Evolutionary conservation across 805 yeast species (phyloP).

Genomic region (Priceomyces medius): DNA sequence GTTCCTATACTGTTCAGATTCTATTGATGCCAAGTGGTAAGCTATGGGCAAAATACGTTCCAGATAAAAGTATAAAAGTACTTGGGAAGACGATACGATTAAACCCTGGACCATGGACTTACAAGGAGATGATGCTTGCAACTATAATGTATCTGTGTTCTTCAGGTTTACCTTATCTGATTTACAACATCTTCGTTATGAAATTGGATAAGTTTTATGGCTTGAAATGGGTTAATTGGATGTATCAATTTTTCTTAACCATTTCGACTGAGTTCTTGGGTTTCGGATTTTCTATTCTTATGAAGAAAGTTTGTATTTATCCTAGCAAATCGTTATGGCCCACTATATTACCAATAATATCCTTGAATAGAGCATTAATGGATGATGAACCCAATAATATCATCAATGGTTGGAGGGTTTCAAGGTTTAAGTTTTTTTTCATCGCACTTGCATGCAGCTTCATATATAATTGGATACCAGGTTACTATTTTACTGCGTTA

Average conservation of each 20-base stretch:
- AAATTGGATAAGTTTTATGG: constrained; percentile 43
- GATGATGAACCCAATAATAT: constrained; percentile 19
- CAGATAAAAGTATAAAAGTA: constrained; percentile 21
- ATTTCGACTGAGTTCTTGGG: constrained; percentile 63
- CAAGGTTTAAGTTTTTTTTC: constrained; percentile 40
- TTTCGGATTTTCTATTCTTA: constrained; percentile 63
- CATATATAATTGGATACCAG: constrained; percentile 43
- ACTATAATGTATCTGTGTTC: constrained; percentile 45
- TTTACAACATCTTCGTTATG: constrained; percentile 44
- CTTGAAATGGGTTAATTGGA: constrained; percentile 44
- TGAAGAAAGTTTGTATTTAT: constrained; percentile 53
- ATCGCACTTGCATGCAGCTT: constrained; percentile 33
- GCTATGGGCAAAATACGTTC: constrained; percentile 36
- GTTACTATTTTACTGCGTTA: constrained; percentile 37
- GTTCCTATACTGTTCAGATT: constrained; percentile 40
- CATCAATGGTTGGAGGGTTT: constrained; percentile 42
- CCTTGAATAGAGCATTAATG: constrained; percentile 42
- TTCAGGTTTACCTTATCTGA: constrained; percentile 41
- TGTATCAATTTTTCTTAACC: constrained; percentile 53
- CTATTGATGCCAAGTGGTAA: constrained; percentile 40
- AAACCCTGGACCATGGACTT: constrained; percentile 45
- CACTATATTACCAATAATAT: constrained; percentile 42
- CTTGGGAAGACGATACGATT: constrained; percentile 25
- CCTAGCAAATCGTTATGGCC: constrained; percentile 47
- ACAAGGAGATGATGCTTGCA: constrained; percentile 46